These are phyloP conservation scores for Rhizopogon vulgaris DNA, from an alignment of 768 basidiomycete genomes.

Conservation along the genomic window DNA sequence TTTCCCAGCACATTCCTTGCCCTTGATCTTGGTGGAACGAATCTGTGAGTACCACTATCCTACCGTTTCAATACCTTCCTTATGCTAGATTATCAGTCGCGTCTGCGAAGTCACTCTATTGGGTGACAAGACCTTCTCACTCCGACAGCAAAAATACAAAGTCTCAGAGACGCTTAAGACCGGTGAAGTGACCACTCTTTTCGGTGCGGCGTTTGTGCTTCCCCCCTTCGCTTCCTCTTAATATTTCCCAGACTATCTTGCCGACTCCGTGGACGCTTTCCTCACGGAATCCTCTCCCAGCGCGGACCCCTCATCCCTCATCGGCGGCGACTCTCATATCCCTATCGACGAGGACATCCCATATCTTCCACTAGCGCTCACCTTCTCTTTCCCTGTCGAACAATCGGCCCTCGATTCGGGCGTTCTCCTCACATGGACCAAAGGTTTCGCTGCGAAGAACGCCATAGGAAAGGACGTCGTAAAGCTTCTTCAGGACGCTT, in stretches of 20 bases:
- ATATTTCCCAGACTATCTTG: constrained; percentile 77
- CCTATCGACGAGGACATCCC: constrained; percentile 29
- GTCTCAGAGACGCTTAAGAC: constrained; percentile 92
- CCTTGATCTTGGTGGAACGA: constrained; percentile 95
- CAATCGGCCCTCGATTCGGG: constrained; percentile 91
- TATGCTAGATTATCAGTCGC: constrained; percentile 47
- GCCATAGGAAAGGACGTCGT: constrained; percentile 89
- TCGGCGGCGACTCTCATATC: constrained; percentile 8
- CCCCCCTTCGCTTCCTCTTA: background rate
- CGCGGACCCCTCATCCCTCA: constrained; percentile 20
- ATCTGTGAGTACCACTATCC: constrained; percentile 59
- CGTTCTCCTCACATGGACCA: constrained; percentile 90
- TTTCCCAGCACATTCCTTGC: constrained; percentile 82
- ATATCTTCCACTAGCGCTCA: constrained; percentile 74
- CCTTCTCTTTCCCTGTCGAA: constrained; percentile 97
- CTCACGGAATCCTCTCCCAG: constrained; percentile 50
- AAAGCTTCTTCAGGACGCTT: constrained; percentile 83
- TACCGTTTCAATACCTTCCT: background rate
- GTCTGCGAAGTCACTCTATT: constrained; percentile 92
- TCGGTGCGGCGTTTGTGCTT: constrained; percentile 47
- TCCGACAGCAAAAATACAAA: constrained; percentile 95
- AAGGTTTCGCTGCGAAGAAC: constrained; percentile 91
- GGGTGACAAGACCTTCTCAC: constrained; percentile 82
- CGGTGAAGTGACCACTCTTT: constrained; percentile 81
- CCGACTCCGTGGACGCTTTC: constrained; percentile 94